Evolutionary conservation across 2,329 filamentous ascomycete species (phyloP).

Genomic region (Aspergillus sp.): DNA sequence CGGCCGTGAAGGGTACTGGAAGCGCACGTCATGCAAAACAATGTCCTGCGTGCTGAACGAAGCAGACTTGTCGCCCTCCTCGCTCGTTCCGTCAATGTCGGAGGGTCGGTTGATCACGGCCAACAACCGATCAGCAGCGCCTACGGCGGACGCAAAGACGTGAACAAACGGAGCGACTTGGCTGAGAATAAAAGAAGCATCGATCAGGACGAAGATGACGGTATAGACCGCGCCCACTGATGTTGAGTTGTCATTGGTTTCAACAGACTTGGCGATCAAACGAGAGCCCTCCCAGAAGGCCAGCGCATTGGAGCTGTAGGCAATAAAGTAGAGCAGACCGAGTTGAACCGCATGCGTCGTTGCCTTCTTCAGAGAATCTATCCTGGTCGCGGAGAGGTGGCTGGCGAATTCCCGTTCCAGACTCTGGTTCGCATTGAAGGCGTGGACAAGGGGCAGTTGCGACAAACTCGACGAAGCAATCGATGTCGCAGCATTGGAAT

Average conservation of each 20-base stretch:
- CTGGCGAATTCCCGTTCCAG: conserved; percentile 60
- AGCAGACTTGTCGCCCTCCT: no score
- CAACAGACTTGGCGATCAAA: conserved; percentile 46
- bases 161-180: conserved; percentile 43
- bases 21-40: conserved; percentile 34
- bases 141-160: conserved; percentile 49
- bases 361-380: conserved; percentile 59
- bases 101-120: conserved; percentile 57
- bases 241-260: conserved; percentile 11
- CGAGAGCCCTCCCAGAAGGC: conserved; percentile 67
- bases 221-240: conserved; percentile 39
- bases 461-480: conserved; percentile 27
- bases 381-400: conserved; percentile 51
- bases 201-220: conserved; percentile 40
- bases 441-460: conserved; percentile 63
- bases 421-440: conserved; percentile 59
- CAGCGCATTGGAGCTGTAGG: conserved; percentile 65
- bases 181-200: conserved; percentile 39
- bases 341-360: conserved; percentile 57
- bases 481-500: conserved; percentile 38
- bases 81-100: conserved; percentile 45
- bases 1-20: conserved; percentile 38
- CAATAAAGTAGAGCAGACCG: conserved; percentile 65
- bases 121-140: conserved; percentile 58
- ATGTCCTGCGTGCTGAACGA: conserved; percentile 26